Evolutionary conservation across 208 protist species (phyloP), one percentile per base, ranked within the genome.

Genomic region (Leishmania arabica): DNA sequence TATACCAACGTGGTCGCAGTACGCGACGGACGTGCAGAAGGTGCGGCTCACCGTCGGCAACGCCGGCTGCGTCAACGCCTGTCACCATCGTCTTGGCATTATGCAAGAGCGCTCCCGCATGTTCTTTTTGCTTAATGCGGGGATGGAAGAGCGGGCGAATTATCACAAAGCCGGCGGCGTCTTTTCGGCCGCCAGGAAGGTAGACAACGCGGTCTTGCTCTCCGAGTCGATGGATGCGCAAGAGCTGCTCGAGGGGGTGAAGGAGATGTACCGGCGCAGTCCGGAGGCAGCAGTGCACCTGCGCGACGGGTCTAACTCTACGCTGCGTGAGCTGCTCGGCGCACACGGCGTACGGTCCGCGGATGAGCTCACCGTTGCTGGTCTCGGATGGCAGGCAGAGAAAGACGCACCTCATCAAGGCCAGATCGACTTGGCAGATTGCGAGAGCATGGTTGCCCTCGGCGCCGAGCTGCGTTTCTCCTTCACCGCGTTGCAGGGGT

Each of bases 91-190:
- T 31, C 88, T 98, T 42, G 94, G 93, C 69, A 98, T 98, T 86
- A 96, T 98, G 80, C 93, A 98, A 83, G 93, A 97, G 84, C 95
- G 93, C 47, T 97, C 92, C n/a, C 85, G 93, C 75, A 97, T 98
- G 92, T 97, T 97, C 78, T 96, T 97, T 77, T 77, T 97, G 31
- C 92, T 97, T 66, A 98, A 98, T 79, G 89, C 91, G 5, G 92
- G 97, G 79, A 93, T 97, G 81, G 94, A 97, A 77, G 92, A 96
- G 82, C 88, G 88, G 80, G 87, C 94, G 27, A 91, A 90, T 81
- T 87, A 92, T 66, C 88, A 90, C 60, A 95, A 96, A 66, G 91
- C 88, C 58, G 94, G 93, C 69, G 95, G 94, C 51, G 92, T 97
- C 42, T 98, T 98, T 77, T 92, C 94, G 6, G 87, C 80, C 21